Conservation (phyloP, 495 filamentous ascomycete genomes). For the Talaromyces liani region DNA sequence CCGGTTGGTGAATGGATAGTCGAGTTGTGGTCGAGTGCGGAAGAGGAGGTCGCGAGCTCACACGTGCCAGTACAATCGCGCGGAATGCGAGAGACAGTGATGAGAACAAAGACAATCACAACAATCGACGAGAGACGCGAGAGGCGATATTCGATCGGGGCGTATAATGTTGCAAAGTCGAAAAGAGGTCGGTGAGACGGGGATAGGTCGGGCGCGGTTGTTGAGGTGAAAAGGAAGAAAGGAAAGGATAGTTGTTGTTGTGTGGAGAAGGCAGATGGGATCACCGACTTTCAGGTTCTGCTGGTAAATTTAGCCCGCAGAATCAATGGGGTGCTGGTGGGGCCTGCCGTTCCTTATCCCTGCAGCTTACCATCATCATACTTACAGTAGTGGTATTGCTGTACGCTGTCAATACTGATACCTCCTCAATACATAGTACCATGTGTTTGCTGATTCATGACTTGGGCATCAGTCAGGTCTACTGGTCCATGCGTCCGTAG, state of each 20-base stretch:
- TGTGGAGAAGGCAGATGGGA: neutral
- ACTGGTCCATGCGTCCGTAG: neutral
- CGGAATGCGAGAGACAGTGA: neutral
- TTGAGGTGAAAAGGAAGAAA: neutral
- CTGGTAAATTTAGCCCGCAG: neutral
- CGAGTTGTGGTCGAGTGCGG: neutral
- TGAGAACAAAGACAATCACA: neutral
- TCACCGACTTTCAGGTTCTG: neutral
- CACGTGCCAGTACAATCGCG: neutral
- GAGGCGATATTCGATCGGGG: neutral
- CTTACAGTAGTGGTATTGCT: neutral
- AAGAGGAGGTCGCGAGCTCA: constrained; percentile 1
- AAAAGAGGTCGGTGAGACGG: neutral
- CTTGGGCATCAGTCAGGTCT: neutral
- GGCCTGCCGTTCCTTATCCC: neutral
- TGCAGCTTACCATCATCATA: neutral
- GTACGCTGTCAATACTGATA: too few relatives aligned
- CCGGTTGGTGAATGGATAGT: neutral
- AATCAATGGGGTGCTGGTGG: constrained; percentile 6
- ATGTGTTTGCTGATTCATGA: neutral
- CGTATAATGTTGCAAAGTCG: neutral
- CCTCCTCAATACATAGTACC: too few relatives aligned
- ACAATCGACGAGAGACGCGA: neutral
- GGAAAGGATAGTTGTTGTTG: neutral
- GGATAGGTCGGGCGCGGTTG: neutral